A percentile compares a stretch with the other conserved stretches of the same genome.
Evolutionary conservation across 164 flowering plant genomes (phyloP).

Genomic region (Annona cherimola): DNA sequence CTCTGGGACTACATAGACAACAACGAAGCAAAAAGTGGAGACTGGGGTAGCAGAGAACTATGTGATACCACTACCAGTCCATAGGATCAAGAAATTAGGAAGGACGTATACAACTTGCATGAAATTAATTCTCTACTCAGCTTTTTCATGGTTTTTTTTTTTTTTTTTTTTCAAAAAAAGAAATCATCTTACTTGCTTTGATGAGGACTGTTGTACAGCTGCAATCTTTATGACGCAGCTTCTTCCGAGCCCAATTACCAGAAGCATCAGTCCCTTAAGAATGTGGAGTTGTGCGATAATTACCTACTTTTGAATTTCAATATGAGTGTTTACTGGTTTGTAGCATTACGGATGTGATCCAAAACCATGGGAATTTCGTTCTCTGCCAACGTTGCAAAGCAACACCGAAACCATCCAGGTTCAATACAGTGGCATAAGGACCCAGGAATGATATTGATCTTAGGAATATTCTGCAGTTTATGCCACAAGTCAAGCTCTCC

Average conservation of each 20-base stretch:
- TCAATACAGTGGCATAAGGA: constrained; percentile 90
- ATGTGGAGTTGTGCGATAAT: not conserved
- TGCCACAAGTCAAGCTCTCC: constrained; percentile 98
- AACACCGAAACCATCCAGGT: constrained; percentile 90
- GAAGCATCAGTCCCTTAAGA: not conserved
- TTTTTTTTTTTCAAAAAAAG: no score
- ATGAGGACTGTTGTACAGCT: no score
- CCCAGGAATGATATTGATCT: constrained; percentile 79
- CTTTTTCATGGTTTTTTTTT: not conserved
- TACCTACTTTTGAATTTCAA: constrained; percentile 22
- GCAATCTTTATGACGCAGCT: no score
- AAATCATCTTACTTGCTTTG: no score
- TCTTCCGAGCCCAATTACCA: not conserved
- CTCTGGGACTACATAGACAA: constrained; percentile 6
- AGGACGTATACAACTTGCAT: not conserved
- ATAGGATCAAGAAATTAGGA: not conserved
- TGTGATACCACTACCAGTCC: not conserved
- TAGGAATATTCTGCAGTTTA: constrained; percentile 61
- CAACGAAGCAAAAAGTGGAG: constrained; percentile 8
- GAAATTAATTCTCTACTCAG: not conserved
- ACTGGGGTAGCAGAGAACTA: constrained; percentile 10
- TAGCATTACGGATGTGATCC: constrained; percentile 59
- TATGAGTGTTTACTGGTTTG: constrained; percentile 48
- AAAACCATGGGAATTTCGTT: constrained; percentile 69
- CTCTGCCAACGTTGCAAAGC: constrained; percentile 61